Base-by-base conservation (phyloP, 768 basidiomycete genomes). In the Tricholoma flavovirens region DNA sequence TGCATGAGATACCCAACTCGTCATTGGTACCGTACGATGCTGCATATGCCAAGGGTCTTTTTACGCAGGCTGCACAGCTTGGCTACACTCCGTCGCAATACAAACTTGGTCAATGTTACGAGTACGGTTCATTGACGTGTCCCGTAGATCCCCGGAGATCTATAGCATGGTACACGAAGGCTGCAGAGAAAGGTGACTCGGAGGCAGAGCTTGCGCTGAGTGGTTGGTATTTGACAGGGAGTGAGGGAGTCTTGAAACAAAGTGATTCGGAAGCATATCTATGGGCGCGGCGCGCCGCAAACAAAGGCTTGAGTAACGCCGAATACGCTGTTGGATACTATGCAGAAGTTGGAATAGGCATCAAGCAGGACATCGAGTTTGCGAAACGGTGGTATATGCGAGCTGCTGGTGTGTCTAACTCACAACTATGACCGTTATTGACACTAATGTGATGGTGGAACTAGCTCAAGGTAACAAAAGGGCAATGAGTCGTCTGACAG, bases 311-410 rank as follows among this genome's bases (percentile, higher is more conserved):
- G 64, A 88, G 88, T 67, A 98, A 97, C 71, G 97, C 97, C 0
- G 97, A 99, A 71, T 99, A 98, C 73, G 97, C 97, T 9, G 96
- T 98, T 17, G 97, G 96, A 22, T 97, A 98, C 71, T 99, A 98
- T 69, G 92, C 93, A 0, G 97, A 98, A 71, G 88, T 95, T 10
- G 97, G 95, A 2, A 99, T 99, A 62, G 97, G 97, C 30, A 88
- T 96, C 68, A 96, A 96, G 75, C 90, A 92, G 66, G 96, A 99
- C 65, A 72, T 93, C 46, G 96, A 98, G 58, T 87, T 94, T 69
- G 94, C 97, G 17, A 98, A 96, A 73, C 82, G 90, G 62, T 98
- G 96, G 95, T 99, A 99, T 71, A 97, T 98, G 93, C 84, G 97
- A 42, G 95, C 97, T 33, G 97, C 97, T 63, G 95, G 96, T 98